Conservation (phyloP, 192 early-diverging fungal species). For the Radiomyces spectabilis region DNA sequence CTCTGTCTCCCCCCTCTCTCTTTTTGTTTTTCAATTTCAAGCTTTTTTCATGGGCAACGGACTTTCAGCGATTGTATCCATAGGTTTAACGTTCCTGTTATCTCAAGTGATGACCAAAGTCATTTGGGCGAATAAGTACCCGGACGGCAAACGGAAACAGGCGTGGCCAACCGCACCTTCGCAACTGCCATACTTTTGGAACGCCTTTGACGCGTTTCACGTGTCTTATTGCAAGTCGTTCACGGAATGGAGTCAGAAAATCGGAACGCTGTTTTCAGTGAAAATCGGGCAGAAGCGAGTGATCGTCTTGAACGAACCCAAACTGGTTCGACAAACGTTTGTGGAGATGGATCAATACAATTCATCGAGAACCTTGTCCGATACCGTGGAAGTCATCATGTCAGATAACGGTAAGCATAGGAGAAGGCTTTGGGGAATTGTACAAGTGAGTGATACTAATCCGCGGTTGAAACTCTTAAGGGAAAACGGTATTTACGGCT, state of each 20-base stretch:
- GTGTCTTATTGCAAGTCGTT: neutral
- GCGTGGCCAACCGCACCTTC: slow-evolving; percentile 16
- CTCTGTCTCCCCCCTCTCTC: neutral
- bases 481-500: slow-evolving; percentile 22
- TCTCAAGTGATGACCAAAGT: neutral
- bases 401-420: slow-evolving; percentile 12
- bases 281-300: slow-evolving; percentile 15
- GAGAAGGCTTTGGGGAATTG: neutral
- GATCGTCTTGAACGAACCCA: slow-evolving; percentile 11
- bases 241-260: slow-evolving; percentile 14
- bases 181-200: slow-evolving; percentile 4
- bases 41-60: neutral
- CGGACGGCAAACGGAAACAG: slow-evolving; percentile 11
- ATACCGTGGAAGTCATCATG: slow-evolving; percentile 9
- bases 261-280: slow-evolving; percentile 10
- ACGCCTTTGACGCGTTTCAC: slow-evolving; percentile 5
- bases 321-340: slow-evolving; percentile 8
- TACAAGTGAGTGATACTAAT: neutral
- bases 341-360: slow-evolving; percentile 19
- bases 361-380: slow-evolving; percentile 4
- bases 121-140: slow-evolving; percentile 17
- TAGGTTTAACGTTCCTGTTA: neutral
- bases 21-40: neutral
- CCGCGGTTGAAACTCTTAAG: neutral
- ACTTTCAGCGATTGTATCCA: neutral